Percentiles rank a stretch among this genome's conserved stretches.
phyloP scores from a whole-genome alignment of 2,329 filamentous ascomycete species.

The Diaporthe longicolla region DNA sequence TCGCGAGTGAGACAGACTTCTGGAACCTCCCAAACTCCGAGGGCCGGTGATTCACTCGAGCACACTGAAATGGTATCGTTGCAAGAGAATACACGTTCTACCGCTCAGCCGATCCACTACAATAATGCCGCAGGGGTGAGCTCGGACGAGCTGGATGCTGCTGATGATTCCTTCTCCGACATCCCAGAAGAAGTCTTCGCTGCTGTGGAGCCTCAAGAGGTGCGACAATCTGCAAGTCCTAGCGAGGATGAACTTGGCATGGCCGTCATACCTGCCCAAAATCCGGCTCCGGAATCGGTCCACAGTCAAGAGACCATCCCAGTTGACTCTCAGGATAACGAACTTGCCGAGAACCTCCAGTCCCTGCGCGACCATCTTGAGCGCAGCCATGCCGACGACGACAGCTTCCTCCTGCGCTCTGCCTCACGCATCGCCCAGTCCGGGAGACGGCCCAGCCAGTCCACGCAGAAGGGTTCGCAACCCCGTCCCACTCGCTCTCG shows the following conservation, averaged over 20 bases:
- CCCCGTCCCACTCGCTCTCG: constrained; percentile 51
- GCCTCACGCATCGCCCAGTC: constrained; percentile 36
- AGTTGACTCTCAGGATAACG: background rate
- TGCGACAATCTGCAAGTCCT: constrained; percentile 30
- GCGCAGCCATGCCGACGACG: constrained; percentile 20
- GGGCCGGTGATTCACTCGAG: constrained; percentile 4
- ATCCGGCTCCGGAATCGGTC: background rate
- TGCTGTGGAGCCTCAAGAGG: constrained; percentile 53
- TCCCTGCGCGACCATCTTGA: constrained; percentile 12
- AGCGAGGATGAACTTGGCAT: constrained; percentile 49
- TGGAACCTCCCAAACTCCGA: constrained; percentile 3
- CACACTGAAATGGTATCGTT: background rate
- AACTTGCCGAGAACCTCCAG: background rate
- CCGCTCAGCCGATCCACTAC: background rate
- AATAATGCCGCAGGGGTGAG: background rate
- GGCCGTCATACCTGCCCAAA: constrained; percentile 43
- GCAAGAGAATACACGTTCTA: background rate
- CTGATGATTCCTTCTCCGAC: constrained; percentile 71
- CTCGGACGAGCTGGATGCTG: constrained; percentile 52
- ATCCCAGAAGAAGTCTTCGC: constrained; percentile 66
- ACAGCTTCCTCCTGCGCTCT: constrained; percentile 33
- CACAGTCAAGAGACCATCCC: background rate
- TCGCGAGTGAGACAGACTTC: constrained; percentile 10
- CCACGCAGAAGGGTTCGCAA: constrained; percentile 43
- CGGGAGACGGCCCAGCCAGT: constrained; percentile 43